phyloP scores from a whole-genome alignment of 495 filamentous ascomycete genomes.

The Physcia stellaris region DNA sequence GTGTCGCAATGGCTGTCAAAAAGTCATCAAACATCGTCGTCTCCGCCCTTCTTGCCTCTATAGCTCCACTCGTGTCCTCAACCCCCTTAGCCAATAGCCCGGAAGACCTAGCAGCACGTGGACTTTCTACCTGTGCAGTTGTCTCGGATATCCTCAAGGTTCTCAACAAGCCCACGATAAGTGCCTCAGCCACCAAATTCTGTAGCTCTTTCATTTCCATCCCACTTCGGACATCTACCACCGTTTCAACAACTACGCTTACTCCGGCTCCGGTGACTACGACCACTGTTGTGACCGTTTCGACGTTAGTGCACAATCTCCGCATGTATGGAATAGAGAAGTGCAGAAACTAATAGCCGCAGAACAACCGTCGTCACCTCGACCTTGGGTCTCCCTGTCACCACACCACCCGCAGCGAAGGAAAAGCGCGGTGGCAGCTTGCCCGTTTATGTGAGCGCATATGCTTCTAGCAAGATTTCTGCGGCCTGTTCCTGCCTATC shows the following conservation, averaged over 20 bases:
- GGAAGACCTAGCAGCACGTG: neutral
- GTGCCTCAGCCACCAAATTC: neutral
- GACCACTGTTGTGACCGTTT: neutral
- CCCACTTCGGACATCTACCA: neutral
- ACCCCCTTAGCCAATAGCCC: neutral
- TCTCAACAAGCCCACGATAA: neutral
- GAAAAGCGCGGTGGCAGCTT: neutral
- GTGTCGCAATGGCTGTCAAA: too few species aligned
- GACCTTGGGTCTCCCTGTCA: slow-evolving; percentile 1
- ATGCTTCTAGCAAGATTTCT: neutral
- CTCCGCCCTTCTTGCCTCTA: too few species aligned
- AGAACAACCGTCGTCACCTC: too few species aligned
- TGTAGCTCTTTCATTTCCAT: slow-evolving; percentile 4
- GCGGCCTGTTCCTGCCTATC: slow-evolving; percentile 1
- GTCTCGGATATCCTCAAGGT: slow-evolving; percentile 2
- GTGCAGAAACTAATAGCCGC: too few species aligned
- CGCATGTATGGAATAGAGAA: too few species aligned
- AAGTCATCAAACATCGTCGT: too few species aligned
- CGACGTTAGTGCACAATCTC: neutral
- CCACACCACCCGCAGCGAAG: neutral
- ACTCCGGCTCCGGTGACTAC: neutral
- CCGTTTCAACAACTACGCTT: neutral
- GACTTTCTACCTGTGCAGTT: neutral
- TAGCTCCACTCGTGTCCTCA: too few species aligned
- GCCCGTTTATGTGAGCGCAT: neutral